phyloP scores from a whole-genome alignment of 345 rosid species.

The thale cress (Arabidopsis thaliana) region DNA sequence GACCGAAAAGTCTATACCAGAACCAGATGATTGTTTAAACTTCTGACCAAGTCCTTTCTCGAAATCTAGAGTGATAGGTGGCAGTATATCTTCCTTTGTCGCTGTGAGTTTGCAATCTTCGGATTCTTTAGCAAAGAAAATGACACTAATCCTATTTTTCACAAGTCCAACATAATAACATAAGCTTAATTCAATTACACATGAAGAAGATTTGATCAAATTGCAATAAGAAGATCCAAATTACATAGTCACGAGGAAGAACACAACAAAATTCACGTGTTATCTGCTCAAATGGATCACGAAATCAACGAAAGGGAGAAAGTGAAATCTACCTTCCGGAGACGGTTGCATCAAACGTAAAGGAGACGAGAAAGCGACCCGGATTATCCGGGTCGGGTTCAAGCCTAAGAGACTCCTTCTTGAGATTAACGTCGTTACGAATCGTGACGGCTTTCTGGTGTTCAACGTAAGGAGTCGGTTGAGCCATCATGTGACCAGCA shows the following conservation, averaged over 20 bases:
- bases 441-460: conserved; percentile 86
- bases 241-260: conserved; percentile 3
- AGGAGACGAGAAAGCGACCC: conserved; percentile 70
- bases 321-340: conserved; percentile 64
- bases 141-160: conserved; percentile 64
- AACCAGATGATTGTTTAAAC: conserved; percentile 75
- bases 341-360: conserved; percentile 90
- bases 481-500: conserved; percentile 49
- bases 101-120: conserved; percentile 63
- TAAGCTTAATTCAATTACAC: conserved; percentile 2
- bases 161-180: conserved; percentile 16
- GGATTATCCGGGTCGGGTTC: conserved; percentile 64
- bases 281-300: conserved; percentile 23
- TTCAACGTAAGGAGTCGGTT: conserved; percentile 67
- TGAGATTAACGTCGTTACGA: conserved; percentile 77
- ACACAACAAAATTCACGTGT: conserved; percentile 19
- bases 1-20: conserved; percentile 72
- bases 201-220: not conserved
- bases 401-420: conserved; percentile 74
- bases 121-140: conserved; percentile 86
- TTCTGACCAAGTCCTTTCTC: conserved; percentile 85
- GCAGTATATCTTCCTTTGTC: conserved; percentile 62
- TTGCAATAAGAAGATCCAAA: not conserved
- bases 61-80: conserved; percentile 66
- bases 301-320: conserved; percentile 6